Base-by-base conservation (phyloP, 2,329 filamentous ascomycete genomes). In the Venturia pyrina region DNA sequence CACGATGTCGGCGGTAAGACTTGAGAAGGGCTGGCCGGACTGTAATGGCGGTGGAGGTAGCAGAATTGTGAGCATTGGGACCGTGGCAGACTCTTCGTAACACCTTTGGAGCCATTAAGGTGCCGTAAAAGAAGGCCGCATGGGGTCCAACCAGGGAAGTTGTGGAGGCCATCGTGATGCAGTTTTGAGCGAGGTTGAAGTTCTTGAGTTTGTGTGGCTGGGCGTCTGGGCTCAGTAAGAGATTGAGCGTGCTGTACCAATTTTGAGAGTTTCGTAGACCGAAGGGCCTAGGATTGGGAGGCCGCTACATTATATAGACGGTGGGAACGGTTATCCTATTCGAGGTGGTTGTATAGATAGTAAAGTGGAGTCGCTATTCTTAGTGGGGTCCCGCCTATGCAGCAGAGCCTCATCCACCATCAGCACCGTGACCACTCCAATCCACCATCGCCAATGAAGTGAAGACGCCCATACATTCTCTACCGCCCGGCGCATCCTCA, bases 1-100 rank as follows among this genome's bases (percentile, higher is more conserved):
- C 90, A 32, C 89, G 86, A 72, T 85, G 82, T 40, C 93, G 90
- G 64, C 85, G 86, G 78, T 89, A 88, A 57, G 83, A 80, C 68
- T 87, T 83, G 0, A 98, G 83, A n/a, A 96, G 78, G 17, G 93
- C 93, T 0, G 91, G 90, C 0, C 81, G 82, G 74, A 91, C 84
- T 68, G 85, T 85, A 44, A 93, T 32, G 11, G 48, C 48, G 21
- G 48, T 53, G 10, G 24, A 53, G 8, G 21, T 53, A 28, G 48
- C 24, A 28, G 48, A 53, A 4, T 28, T 21, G 10, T 15, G 21
- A 13, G 48, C 48, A 19, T 78, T 75, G 10, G 78, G 77, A 69
- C 87, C 85, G 77, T 93, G 90, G 76, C 90, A 90, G 56, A 96
- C 92, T 43, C 89, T 89, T 78, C 89, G 89, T 70, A 98, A 91